phyloP scores from a whole-genome alignment of 2,329 filamentous ascomycete genomes.

The Colletotrichum aenigma region DNA sequence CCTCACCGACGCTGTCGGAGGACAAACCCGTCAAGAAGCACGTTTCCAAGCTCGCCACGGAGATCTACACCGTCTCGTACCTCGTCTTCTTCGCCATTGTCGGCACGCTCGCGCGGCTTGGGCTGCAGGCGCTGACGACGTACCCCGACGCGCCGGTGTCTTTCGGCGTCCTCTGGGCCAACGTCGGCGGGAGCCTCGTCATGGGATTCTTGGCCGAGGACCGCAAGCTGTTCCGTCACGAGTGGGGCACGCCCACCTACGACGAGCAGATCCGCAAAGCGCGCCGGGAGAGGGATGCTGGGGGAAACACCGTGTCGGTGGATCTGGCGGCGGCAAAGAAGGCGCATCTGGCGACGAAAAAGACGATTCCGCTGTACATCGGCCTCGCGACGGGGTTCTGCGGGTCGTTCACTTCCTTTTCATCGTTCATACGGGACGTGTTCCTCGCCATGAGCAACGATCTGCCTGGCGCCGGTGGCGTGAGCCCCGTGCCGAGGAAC shows the following conservation, averaged over 20 bases:
- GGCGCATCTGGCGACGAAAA: conserved; percentile 70
- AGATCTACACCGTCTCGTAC: conserved; percentile 78
- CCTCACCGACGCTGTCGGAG: not conserved
- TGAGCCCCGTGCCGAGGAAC: conserved; percentile 54
- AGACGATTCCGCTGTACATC: conserved; percentile 87
- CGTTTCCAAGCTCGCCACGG: conserved; percentile 57
- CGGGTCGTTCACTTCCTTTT: conserved; percentile 90
- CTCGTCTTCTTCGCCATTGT: conserved; percentile 85
- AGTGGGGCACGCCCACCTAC: conserved; percentile 59
- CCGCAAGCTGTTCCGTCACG: conserved; percentile 71
- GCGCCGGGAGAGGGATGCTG: conserved; percentile 41
- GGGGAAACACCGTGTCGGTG: conserved; percentile 35
- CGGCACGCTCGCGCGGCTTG: conserved; percentile 83
- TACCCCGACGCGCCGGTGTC: conserved; percentile 79
- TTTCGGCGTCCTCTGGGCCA: conserved; percentile 83
- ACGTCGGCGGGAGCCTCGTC: conserved; percentile 79
- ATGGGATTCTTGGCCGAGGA: conserved; percentile 90
- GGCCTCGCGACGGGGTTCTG: conserved; percentile 88
- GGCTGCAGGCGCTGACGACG: conserved; percentile 77
- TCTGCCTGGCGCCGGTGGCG: conserved; percentile 44
- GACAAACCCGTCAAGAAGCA: not conserved
- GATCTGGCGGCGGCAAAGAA: conserved; percentile 55
- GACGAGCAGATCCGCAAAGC: conserved; percentile 37
- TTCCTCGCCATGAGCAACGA: conserved; percentile 83
- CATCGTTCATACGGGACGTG: conserved; percentile 79